These are phyloP conservation scores for Blastobotrys robertii DNA, from an alignment of 805 yeast species.

Conservation along the genomic window DNA sequence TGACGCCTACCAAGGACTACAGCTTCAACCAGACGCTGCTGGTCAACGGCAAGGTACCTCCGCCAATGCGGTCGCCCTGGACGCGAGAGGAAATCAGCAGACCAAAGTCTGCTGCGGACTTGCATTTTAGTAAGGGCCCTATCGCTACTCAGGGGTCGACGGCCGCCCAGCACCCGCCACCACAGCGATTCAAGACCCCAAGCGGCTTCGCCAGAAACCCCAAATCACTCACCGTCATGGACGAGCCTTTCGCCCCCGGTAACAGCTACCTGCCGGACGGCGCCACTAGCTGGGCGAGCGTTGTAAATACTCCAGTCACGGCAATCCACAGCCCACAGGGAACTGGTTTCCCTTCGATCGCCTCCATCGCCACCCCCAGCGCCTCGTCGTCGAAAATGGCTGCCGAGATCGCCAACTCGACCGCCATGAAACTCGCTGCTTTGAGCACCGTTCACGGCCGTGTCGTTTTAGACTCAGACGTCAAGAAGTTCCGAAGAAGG, in stretches of 20 bases:
- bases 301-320: slow-evolving; percentile 21
- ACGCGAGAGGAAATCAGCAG: background rate
- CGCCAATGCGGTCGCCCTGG: background rate
- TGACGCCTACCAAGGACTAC: no score
- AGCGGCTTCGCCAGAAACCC: slow-evolving; percentile 1
- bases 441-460: slow-evolving; percentile 45
- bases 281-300: slow-evolving; percentile 22
- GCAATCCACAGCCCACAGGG: slow-evolving; percentile 6
- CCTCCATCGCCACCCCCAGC: background rate
- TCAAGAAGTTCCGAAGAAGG: slow-evolving; percentile 20
- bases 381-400: slow-evolving; percentile 15
- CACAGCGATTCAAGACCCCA: background rate
- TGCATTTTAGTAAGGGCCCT: background rate
- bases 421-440: slow-evolving; percentile 55
- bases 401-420: slow-evolving; percentile 24
- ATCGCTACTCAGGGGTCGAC: slow-evolving; percentile 1
- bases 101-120: slow-evolving; percentile 3
- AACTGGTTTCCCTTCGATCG: background rate
- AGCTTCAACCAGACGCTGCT: no score
- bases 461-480: slow-evolving; percentile 33
- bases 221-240: slow-evolving; percentile 1
- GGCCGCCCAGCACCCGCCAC: slow-evolving; percentile 2
- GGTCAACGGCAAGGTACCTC: background rate
- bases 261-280: slow-evolving; percentile 10
- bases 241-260: no score